Evolutionary conservation across 192 early-diverging fungal species (phyloP).

Genomic region (Geosiphon pyriformis): DNA sequence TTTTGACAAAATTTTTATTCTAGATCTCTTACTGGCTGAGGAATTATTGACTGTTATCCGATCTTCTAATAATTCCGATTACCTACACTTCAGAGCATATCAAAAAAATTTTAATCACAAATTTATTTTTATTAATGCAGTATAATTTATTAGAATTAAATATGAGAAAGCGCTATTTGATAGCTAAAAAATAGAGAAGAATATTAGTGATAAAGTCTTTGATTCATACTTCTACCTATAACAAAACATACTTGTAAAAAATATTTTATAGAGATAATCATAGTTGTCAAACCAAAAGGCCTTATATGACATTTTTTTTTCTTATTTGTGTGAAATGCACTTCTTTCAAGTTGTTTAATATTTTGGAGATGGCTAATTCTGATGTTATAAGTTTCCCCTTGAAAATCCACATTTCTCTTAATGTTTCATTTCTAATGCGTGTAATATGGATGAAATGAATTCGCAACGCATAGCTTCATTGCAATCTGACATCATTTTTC

Average conservation of each 20-base stretch:
- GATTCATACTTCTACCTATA: too few species aligned
- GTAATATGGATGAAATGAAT: constrained; percentile 8
- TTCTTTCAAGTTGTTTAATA: neutral
- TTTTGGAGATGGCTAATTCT: neutral
- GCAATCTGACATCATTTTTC: neutral
- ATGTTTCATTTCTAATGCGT: constrained; percentile 2
- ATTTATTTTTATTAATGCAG: neutral
- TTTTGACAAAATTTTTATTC: constrained; percentile 6
- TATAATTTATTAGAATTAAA: neutral
- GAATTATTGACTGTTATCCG: neutral
- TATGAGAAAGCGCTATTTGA: neutral
- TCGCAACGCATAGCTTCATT: neutral
- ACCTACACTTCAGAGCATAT: neutral
- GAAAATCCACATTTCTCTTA: neutral
- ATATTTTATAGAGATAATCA: constrained; percentile 3
- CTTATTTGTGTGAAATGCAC: constrained; percentile 5
- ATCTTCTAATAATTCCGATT: constrained; percentile 1
- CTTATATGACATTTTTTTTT: neutral
- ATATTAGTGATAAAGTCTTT: neutral
- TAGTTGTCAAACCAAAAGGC: neutral
- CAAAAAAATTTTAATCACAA: neutral
- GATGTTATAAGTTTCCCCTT: neutral
- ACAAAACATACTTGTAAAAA: neutral
- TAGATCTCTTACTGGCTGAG: constrained; percentile 3
- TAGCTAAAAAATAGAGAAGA: neutral